Percentiles rank a stretch among this genome's conserved stretches.
Conservation (phyloP, 2,329 filamentous ascomycete species). For the Zarea fungicola region DNA sequence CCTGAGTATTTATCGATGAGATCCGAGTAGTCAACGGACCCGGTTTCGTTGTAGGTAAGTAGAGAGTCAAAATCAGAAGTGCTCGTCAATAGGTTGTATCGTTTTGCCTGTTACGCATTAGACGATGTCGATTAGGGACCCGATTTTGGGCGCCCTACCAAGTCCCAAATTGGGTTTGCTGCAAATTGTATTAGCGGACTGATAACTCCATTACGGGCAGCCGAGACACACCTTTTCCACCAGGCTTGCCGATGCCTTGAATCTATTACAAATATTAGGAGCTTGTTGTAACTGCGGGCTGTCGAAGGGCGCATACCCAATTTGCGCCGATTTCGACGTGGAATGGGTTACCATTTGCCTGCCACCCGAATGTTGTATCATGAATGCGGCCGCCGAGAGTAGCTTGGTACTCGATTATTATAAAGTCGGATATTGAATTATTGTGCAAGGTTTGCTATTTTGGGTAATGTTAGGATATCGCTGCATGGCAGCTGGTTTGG, state of each 20-base stretch:
- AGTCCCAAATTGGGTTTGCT: conserved; percentile 59
- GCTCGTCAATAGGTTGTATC: conserved; percentile 50
- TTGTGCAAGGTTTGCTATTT: conserved; percentile 49
- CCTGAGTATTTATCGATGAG: conserved; percentile 47
- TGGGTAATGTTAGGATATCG: not conserved
- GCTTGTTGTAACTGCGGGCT: not conserved
- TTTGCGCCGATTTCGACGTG: conserved; percentile 63
- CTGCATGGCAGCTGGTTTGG: too few relatives aligned
- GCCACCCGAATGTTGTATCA: conserved; percentile 52
- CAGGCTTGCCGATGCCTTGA: conserved; percentile 19
- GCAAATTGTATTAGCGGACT: conserved; percentile 14
- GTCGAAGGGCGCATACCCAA: conserved; percentile 45
- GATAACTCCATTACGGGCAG: not conserved
- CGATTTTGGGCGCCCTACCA: conserved; percentile 22
- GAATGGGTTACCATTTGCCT: conserved; percentile 45
- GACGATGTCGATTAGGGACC: not conserved
- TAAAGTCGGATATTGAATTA: conserved; percentile 55
- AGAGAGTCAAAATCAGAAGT: conserved; percentile 56
- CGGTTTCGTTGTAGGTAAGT: conserved; percentile 55
- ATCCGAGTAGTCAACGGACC: conserved; percentile 43
- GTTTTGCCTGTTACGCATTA: conserved; percentile 38
- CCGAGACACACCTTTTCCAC: conserved; percentile 20
- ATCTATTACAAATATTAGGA: not conserved
- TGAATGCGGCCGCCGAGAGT: conserved; percentile 57
- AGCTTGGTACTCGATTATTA: conserved; percentile 60